These are phyloP conservation scores for Leccinum arenicola DNA, from an alignment of 768 basidiomycete species.

Conservation along the genomic window DNA sequence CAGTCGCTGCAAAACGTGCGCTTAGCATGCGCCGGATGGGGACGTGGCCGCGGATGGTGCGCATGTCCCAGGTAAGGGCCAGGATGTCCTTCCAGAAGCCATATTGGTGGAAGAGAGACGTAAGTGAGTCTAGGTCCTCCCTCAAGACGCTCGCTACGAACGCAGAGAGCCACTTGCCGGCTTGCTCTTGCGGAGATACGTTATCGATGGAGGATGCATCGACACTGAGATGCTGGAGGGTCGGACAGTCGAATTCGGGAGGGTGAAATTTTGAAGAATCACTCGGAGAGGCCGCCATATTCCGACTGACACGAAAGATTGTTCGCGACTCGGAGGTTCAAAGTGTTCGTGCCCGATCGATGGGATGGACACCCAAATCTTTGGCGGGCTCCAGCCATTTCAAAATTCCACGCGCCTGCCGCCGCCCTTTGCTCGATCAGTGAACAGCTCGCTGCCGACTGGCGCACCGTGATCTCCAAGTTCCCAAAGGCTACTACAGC, in stretches of 20 bases:
- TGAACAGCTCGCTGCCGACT: no score
- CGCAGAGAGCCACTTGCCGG: constrained; percentile 18
- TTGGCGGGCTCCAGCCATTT: no score
- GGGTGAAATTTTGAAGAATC: neutral
- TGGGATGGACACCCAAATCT: no score
- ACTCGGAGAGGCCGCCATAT: neutral
- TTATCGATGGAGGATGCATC: constrained; percentile 10
- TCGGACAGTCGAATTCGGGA: constrained; percentile 20
- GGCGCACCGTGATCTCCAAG: no score
- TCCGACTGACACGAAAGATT: no score
- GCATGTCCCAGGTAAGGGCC: constrained; percentile 53
- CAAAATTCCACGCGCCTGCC: no score
- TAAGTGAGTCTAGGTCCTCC: neutral
- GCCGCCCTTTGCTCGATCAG: no score
- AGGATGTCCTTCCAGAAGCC: constrained; percentile 52
- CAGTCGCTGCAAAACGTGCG: constrained; percentile 27
- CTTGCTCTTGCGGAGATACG: constrained; percentile 7
- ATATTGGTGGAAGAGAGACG: constrained; percentile 21
- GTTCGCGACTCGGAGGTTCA: no score
- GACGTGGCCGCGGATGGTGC: constrained; percentile 40
- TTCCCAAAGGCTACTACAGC: no score
- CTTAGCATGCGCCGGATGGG: no score
- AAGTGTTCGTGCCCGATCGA: no score
- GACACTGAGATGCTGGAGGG: constrained; percentile 18
- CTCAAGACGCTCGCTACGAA: constrained; percentile 10